Percentiles rank a stretch among this genome's conserved stretches.
These are phyloP conservation scores for Pseudoneurospora amorphoporcata DNA, from an alignment of 495 filamentous ascomycete genomes.

Conservation along the genomic window DNA sequence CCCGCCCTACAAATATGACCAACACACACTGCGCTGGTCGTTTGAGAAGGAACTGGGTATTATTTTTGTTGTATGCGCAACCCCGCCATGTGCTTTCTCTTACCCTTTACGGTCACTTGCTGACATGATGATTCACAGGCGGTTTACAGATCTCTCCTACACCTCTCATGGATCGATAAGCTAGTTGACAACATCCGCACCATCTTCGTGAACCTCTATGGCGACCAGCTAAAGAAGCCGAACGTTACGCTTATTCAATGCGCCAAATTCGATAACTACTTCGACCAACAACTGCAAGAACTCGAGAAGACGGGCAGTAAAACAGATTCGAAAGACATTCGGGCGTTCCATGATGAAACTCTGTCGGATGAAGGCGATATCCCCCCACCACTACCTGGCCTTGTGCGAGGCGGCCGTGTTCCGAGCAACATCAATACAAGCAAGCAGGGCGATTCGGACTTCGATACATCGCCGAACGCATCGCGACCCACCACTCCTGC, in stretches of 20 bases:
- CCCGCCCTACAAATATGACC: conserved; percentile 77
- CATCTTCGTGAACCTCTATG: conserved; percentile 81
- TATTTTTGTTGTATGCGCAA: conserved; percentile 78
- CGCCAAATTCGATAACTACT: conserved; percentile 80
- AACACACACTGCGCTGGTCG: conserved; percentile 92
- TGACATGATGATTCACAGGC: conserved; percentile 47
- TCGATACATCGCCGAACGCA: conserved; percentile 59
- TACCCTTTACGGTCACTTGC: conserved; percentile 1
- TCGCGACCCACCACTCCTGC: conserved; percentile 73
- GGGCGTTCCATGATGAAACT: conserved; percentile 33
- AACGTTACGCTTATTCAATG: conserved; percentile 66
- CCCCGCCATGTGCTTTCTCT: not conserved
- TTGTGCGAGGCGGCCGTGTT: conserved; percentile 20
- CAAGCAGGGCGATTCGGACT: conserved; percentile 46
- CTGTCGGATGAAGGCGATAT: conserved; percentile 27
- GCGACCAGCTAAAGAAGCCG: conserved; percentile 71
- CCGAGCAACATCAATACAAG: conserved; percentile 6
- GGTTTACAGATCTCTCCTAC: conserved; percentile 89
- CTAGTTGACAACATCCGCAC: conserved; percentile 88
- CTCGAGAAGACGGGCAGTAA: conserved; percentile 48
- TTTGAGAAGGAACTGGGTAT: conserved; percentile 81
- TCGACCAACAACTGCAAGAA: conserved; percentile 82
- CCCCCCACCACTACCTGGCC: conserved; percentile 33
- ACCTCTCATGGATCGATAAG: conserved; percentile 94
- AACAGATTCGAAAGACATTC: conserved; percentile 18